Base-by-base conservation (phyloP, 2,329 filamentous ascomycete species). In the Alternaria ethzedia region DNA sequence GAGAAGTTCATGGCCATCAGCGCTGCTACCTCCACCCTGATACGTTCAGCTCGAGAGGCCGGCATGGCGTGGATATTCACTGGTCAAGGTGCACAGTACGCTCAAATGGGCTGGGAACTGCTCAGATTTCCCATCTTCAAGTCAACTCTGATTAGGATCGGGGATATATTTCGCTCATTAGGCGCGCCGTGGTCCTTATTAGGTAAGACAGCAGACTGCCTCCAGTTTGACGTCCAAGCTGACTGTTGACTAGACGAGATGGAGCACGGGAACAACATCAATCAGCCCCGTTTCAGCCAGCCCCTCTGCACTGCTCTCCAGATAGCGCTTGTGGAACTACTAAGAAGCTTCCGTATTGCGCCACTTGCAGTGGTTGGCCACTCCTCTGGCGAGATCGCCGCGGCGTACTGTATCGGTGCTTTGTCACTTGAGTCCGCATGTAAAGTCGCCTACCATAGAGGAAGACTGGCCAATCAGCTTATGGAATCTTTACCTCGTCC, bases 361-460 rank as follows among this genome's bases (percentile, higher is more conserved):
- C 67, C 72, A 10, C 20, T 41, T 13, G 58, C 55, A 6, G 68
- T 70, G 4, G 57, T 70, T 13, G 75, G 74, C 1, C 75, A 78
- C 51, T 78, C 75, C 6, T 64, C 54, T 45, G 75, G 75, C 8
- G 75, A 78, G 45, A 75, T 78, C 36, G 71, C 68, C 3, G 75
- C 75, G 10, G 75, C 74, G 6, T 76, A 75, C 55, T 23, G 58
- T 25, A 15, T 28, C 3, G 67, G 67, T 10, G 41, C 51, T 8
- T 13, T 70, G 9, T 49, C 62, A 8, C 26, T 26, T 6, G 23
- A 57, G n/a, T 36, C 43, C 26, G 69, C 52, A 17, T 45, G 36
- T 1, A 45, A 30, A 13, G 17, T 55, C 5, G 36, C 52, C 0
- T 55, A 44, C n/a, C 12, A 28, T 3, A 41, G 52, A 4, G 52